phyloP scores from a whole-genome alignment of 2,329 filamentous ascomycete genomes.

The Apiospora saccharicola region DNA sequence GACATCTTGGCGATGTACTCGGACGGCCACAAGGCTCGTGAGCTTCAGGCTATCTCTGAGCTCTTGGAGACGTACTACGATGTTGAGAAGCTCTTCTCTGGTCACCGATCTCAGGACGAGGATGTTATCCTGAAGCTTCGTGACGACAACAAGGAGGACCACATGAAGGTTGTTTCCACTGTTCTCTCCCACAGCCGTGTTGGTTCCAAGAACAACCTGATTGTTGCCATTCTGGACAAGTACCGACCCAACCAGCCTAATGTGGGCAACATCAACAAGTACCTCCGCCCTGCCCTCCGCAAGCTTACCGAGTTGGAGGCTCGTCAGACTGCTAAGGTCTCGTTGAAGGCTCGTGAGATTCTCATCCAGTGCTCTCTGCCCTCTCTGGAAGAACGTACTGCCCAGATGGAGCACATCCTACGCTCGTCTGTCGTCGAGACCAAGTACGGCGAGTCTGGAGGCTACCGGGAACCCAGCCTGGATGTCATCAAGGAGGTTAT shows the following conservation, averaged over 20 bases:
- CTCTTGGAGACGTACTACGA: slow-evolving; percentile 84
- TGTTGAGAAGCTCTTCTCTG: slow-evolving; percentile 88
- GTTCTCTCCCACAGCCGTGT: slow-evolving; percentile 95
- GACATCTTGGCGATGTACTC: slow-evolving; percentile 81
- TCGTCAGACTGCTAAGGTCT: slow-evolving; percentile 87
- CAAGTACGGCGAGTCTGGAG: slow-evolving; percentile 97
- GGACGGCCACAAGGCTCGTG: slow-evolving; percentile 90
- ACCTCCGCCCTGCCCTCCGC: slow-evolving; percentile 82
- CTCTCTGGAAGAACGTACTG: slow-evolving; percentile 91
- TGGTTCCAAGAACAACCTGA: slow-evolving; percentile 90
- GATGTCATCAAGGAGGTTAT: slow-evolving; percentile 97
- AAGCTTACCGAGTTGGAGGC: slow-evolving; percentile 92
- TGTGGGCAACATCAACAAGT: slow-evolving; percentile 85
- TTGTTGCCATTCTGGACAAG: slow-evolving; percentile 89
- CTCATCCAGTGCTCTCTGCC: slow-evolving; percentile 97
- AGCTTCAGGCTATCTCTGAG: slow-evolving; percentile 81
- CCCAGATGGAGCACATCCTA: slow-evolving; percentile 98
- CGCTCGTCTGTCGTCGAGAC: slow-evolving; percentile 95
- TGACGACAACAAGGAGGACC: slow-evolving; percentile 95
- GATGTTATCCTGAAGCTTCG: slow-evolving; percentile 92
- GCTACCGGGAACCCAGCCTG: slow-evolving; percentile 90
- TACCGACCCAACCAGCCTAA: slow-evolving; percentile 95
- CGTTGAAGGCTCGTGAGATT: slow-evolving; percentile 94
- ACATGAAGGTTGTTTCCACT: slow-evolving; percentile 81
- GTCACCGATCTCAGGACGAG: slow-evolving; percentile 85